phyloP scores from a whole-genome alignment of 441 rosid genomes.

The Aquilaria agallochum region DNA sequence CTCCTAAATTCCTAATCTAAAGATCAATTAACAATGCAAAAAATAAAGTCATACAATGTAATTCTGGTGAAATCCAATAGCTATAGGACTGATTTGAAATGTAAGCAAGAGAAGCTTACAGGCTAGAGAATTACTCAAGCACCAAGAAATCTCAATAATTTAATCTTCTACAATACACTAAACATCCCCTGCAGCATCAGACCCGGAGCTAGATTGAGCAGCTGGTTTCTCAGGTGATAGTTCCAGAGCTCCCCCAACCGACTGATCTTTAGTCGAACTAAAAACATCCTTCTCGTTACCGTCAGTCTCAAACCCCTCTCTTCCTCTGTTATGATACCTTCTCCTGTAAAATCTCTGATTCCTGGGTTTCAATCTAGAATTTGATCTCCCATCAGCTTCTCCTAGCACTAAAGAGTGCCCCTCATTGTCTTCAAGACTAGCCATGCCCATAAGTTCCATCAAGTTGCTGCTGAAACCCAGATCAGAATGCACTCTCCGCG shows the following conservation, averaged over 20 bases:
- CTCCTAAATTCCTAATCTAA: conserved; percentile 21
- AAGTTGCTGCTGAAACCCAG: conserved; percentile 68
- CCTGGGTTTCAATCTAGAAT: conserved; percentile 21
- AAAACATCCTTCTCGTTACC: conserved; percentile 16
- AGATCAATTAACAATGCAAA: conserved; percentile 19
- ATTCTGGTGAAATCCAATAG: conserved; percentile 13
- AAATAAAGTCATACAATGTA: conserved; percentile 7
- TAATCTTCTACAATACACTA: conserved; percentile 3
- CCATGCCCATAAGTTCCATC: conserved; percentile 60
- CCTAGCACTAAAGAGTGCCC: conserved; percentile 29
- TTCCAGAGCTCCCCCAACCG: conserved; percentile 32
- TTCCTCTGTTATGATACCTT: conserved; percentile 26
- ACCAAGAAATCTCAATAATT: conserved; percentile 7
- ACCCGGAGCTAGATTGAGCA: conserved; percentile 20
- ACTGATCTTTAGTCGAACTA: conserved; percentile 26
- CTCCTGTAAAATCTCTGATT: conserved; percentile 40
- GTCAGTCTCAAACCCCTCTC: conserved; percentile 16
- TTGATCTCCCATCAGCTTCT: conserved; percentile 17
- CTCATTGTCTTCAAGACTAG: conserved; percentile 24
- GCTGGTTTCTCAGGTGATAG: conserved; percentile 13
- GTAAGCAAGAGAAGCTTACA: conserved; percentile 24
- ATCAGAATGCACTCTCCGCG: conserved; percentile 63
- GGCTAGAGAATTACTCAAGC: conserved; percentile 23
- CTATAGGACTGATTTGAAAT: conserved; percentile 22
- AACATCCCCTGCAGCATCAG: conserved; percentile 16